These are phyloP conservation scores for Solanum chiquidenum DNA, from an alignment of 257 asterid genomes.

Conservation along the genomic window DNA sequence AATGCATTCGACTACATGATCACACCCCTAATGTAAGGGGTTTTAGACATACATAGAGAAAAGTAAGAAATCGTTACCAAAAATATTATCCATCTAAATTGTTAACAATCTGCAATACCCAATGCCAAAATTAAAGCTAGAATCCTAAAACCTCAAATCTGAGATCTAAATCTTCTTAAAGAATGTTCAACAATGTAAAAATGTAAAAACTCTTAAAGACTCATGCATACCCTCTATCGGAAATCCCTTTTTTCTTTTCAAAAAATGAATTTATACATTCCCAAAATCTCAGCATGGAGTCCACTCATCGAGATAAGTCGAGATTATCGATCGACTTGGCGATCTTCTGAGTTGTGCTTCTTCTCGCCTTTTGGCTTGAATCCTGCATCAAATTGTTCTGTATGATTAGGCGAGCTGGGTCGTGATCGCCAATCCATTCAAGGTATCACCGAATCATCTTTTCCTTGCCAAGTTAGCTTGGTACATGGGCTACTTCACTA, in stretches of 20 bases:
- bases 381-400: neutral
- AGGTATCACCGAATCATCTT: no score
- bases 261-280: neutral
- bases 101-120: neutral
- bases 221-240: neutral
- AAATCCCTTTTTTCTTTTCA: no score
- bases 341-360: neutral
- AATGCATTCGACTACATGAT: no score
- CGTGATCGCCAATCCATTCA: neutral
- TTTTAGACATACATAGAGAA: no score
- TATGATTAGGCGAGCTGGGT: no score
- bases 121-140: neutral
- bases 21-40: no score
- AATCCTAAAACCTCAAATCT: neutral
- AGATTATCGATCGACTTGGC: neutral
- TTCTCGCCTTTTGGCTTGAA: neutral
- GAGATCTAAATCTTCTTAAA: no score
- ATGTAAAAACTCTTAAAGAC: neutral
- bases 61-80: no score
- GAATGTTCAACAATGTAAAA: neutral
- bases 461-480: no score
- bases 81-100: no score
- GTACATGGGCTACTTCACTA: no score
- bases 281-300: neutral
- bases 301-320: neutral